phyloP scores from a whole-genome alignment of 75 land plant genomes.

The Pinus albicaulis region DNA sequence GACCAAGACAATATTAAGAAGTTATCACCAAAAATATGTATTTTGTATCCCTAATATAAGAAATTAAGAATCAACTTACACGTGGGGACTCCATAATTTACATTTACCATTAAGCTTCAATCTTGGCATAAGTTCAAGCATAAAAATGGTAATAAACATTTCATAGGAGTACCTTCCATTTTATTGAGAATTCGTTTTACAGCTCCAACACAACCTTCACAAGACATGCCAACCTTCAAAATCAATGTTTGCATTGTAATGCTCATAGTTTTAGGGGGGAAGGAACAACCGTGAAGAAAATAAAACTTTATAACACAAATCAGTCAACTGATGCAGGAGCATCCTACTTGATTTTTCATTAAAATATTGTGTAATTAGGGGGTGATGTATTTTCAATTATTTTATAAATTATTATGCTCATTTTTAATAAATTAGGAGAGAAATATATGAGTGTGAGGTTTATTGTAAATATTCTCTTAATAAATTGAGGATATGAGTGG shows the following conservation, averaged over 20 bases:
- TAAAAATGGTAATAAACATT: not conserved
- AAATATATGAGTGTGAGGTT: too few species aligned
- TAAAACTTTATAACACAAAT: not conserved
- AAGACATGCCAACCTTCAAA: slow-evolving; percentile 87
- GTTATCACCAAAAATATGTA: too few species aligned
- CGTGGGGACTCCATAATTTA: not conserved
- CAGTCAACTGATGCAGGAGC: too few species aligned
- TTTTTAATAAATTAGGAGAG: too few species aligned
- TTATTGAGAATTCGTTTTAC: slow-evolving; percentile 77
- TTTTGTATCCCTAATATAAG: too few species aligned
- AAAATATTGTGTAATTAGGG: too few species aligned
- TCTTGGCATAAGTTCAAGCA: not conserved
- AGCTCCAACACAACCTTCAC: slow-evolving; percentile 87
- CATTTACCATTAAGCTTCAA: not conserved
- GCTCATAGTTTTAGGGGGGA: not conserved
- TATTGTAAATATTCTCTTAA: too few species aligned
- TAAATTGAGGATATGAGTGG: too few species aligned
- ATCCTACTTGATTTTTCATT: too few species aligned
- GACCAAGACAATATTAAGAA: not conserved
- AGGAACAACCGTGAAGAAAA: not conserved
- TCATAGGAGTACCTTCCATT: slow-evolving; percentile 68
- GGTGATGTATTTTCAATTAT: too few species aligned
- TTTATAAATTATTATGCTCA: too few species aligned
- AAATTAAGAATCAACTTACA: too few species aligned
- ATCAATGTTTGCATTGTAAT: slow-evolving; percentile 72